Evolutionary conservation across 2,329 filamentous ascomycete species (phyloP).

Genomic region (Mycogone perniciosa): DNA sequence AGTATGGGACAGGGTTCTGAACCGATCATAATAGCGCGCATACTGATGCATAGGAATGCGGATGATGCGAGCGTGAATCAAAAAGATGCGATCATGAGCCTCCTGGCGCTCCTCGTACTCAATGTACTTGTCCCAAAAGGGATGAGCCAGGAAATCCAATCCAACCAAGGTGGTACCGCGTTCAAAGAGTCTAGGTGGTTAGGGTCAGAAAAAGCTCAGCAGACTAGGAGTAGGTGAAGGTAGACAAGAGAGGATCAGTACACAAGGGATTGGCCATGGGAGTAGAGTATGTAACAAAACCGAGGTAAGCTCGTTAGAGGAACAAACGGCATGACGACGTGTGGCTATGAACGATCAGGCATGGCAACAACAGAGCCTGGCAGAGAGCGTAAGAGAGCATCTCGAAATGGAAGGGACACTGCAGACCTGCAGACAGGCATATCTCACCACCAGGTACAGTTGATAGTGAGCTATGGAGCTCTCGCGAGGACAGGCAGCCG

Average conservation of each 20-base stretch:
- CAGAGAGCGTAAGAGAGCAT: conserved; percentile 60
- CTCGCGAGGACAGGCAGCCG: conserved; percentile 29
- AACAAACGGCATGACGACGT: conserved; percentile 32
- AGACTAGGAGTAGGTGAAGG: conserved; percentile 24
- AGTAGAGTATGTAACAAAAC: conserved; percentile 36
- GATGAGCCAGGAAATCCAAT: conserved; percentile 87
- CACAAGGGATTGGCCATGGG: conserved; percentile 43
- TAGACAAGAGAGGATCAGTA: conserved; percentile 51
- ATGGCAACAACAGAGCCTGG: conserved; percentile 51
- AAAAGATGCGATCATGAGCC: conserved; percentile 75
- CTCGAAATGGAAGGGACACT: conserved; percentile 50
- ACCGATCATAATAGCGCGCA: conserved; percentile 87
- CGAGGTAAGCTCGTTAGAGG: conserved; percentile 34
- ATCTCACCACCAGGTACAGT: conserved; percentile 59
- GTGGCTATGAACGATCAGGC: conserved; percentile 33
- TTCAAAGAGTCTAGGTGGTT: conserved; percentile 74
- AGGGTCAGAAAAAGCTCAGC: conserved; percentile 22
- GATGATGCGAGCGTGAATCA: conserved; percentile 74
- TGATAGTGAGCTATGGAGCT: conserved; percentile 33
- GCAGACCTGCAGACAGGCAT: conserved; percentile 41
- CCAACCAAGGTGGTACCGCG: conserved; percentile 79
- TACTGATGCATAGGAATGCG: conserved; percentile 95
- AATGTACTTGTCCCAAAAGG: conserved; percentile 98
- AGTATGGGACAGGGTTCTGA: conserved; percentile 67
- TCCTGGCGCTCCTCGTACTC: conserved; percentile 93